Percentiles rank a stretch among this genome's conserved stretches.
Evolutionary conservation across 768 basidiomycete species (phyloP).

Genomic region (Trametes villosa): DNA sequence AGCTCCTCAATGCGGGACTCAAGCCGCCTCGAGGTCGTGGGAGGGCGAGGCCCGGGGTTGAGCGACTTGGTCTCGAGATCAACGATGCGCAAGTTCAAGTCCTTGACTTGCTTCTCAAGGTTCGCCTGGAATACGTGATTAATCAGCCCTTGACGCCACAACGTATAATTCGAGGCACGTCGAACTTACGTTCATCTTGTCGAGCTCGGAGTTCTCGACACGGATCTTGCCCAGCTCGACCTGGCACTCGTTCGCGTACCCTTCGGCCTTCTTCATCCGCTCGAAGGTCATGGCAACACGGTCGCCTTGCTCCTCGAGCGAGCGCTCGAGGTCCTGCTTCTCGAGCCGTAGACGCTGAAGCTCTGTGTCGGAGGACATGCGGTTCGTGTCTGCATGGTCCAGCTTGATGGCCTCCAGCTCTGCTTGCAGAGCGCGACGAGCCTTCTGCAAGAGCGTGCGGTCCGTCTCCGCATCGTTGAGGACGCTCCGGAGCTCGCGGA

Average conservation of each 20-base stretch:
- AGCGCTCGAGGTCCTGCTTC: conserved; percentile 81
- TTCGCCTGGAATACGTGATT: conserved; percentile 55
- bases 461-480: conserved; percentile 88
- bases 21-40: conserved; percentile 55
- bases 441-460: conserved; percentile 76
- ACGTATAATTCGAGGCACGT: background rate
- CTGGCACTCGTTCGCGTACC: conserved; percentile 74
- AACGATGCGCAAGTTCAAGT: conserved; percentile 79
- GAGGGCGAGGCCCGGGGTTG: conserved; percentile 62
- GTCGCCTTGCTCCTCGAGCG: conserved; percentile 79
- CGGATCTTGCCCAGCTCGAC: conserved; percentile 74
- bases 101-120: conserved; percentile 85
- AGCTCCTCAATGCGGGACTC: conserved; percentile 79
- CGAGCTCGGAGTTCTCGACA: conserved; percentile 82
- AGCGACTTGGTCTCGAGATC: conserved; percentile 84
- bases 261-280: conserved; percentile 81
- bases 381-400: conserved; percentile 70
- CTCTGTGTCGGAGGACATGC: conserved; percentile 72
- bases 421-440: conserved; percentile 76
- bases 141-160: no score
- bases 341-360: conserved; percentile 75
- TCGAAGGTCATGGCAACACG: conserved; percentile 72
- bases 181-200: conserved; percentile 69
- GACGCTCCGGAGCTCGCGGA: conserved; percentile 78
- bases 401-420: conserved; percentile 82